These are phyloP conservation scores for Nepenthes gracilis DNA, from an alignment of 148 eudicot genomes.

Conservation along the genomic window DNA sequence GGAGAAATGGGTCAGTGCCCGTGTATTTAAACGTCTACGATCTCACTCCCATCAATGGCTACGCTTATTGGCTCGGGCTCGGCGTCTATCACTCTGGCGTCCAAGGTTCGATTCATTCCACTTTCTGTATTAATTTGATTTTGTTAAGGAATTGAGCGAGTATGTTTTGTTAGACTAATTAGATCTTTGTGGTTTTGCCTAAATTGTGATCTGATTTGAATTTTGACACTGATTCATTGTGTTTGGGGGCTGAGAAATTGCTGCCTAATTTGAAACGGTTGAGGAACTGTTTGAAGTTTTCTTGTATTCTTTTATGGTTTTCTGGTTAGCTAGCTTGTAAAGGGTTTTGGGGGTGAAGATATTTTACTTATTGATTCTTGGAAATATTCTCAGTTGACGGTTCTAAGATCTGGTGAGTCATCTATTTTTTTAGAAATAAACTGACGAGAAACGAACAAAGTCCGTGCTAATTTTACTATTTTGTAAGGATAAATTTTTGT, in stretches of 20 bases:
- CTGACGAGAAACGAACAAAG: no score
- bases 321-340: not conserved
- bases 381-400: not conserved
- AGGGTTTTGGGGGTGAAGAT: not conserved
- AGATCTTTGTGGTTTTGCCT: not conserved
- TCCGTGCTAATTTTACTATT: no score
- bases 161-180: not conserved
- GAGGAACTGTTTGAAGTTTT: no score
- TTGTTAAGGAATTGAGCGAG: not conserved
- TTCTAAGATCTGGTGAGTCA: not conserved
- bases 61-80: conserved; percentile 86
- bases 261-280: no score
- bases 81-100: conserved; percentile 89
- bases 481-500: no score
- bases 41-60: conserved; percentile 84
- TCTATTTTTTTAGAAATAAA: no score
- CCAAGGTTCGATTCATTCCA: conserved; percentile 36
- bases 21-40: conserved; percentile 81
- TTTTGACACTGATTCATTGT: no score
- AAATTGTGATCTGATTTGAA: no score
- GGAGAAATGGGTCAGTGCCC: conserved; percentile 52
- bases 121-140: not conserved
- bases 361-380: not conserved
- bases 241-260: no score
- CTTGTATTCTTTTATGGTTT: not conserved